Conservation (phyloP, 2,329 filamentous ascomycete genomes). For the Hymenoscyphus occultus region DNA sequence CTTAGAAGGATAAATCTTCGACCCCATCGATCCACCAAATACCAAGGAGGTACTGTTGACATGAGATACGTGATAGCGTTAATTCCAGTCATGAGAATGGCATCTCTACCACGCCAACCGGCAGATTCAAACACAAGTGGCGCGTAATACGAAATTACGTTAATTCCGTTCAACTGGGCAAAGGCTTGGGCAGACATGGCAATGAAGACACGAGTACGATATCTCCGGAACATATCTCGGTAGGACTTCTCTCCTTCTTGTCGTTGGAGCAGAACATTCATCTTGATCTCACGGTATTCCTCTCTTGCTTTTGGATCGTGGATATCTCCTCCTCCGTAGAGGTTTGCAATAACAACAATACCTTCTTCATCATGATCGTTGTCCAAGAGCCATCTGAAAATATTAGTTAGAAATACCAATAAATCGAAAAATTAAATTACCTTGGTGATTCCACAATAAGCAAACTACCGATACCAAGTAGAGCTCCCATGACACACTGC, state of each 20-base stretch:
- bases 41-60: constrained; percentile 95
- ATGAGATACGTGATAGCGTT: constrained; percentile 89
- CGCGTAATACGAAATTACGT: constrained; percentile 98
- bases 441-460: constrained; percentile 95
- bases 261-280: constrained; percentile 88
- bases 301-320: constrained; percentile 89
- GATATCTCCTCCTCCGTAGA: constrained; percentile 94
- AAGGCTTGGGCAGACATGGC: constrained; percentile 97
- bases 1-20: constrained; percentile 85
- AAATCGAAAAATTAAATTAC: constrained; percentile 42
- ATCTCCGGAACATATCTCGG: constrained; percentile 89
- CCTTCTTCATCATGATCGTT: constrained; percentile 98
- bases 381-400: constrained; percentile 85
- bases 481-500: constrained; percentile 90
- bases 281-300: constrained; percentile 98
- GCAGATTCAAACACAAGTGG: constrained; percentile 95
- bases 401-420: constrained; percentile 16
- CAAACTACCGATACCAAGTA: constrained; percentile 82
- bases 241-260: constrained; percentile 95
- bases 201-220: constrained; percentile 90
- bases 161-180: constrained; percentile 97
- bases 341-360: constrained; percentile 95
- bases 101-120: constrained; percentile 87
- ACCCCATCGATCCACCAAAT: constrained; percentile 89
- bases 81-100: constrained; percentile 95